Evolutionary conservation across 345 rosid species (phyloP).

Genomic region (Arabis hirsuta): DNA sequence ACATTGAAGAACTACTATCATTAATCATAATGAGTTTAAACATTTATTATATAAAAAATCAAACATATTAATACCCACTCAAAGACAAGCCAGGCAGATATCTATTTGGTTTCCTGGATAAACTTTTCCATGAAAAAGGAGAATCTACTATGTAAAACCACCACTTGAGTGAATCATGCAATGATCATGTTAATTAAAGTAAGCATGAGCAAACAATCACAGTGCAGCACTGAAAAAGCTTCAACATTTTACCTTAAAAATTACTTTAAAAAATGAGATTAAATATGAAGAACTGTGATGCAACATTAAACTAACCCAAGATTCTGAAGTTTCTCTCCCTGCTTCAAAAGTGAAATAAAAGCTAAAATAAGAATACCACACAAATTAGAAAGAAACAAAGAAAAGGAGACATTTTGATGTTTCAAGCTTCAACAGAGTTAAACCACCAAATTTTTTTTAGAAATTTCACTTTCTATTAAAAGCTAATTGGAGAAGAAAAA

Average conservation of each 20-base stretch:
- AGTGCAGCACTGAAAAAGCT: constrained; percentile 26
- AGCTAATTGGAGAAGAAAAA: constrained; percentile 7
- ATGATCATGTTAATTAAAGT: constrained; percentile 36
- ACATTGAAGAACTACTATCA: constrained; percentile 36
- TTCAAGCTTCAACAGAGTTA: not conserved
- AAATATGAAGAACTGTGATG: not conserved
- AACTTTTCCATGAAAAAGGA: constrained; percentile 16
- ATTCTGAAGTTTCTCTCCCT: not conserved
- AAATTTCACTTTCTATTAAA: not conserved
- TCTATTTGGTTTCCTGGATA: constrained; percentile 45
- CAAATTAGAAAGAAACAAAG: not conserved
- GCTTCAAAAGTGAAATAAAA: constrained; percentile 5
- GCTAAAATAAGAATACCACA: constrained; percentile 4
- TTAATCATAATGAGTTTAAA: constrained; percentile 33
- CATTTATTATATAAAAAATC: not conserved
- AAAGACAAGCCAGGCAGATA: constrained; percentile 29
- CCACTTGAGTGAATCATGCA: constrained; percentile 23
- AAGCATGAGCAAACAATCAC: constrained; percentile 38
- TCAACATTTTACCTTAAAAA: constrained; percentile 32
- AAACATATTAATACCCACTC: constrained; percentile 32
- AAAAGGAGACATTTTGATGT: constrained; percentile 9
- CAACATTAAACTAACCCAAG: constrained; percentile 24
- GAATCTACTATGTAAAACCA: constrained; percentile 28
- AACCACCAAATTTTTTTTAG: not conserved
- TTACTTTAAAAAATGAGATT: no score